A percentile compares a stretch with the other conserved stretches of the same genome.
phyloP scores from a whole-genome alignment of 1,284 basidiomycete species.

The Ceraceosorus guamensis region DNA sequence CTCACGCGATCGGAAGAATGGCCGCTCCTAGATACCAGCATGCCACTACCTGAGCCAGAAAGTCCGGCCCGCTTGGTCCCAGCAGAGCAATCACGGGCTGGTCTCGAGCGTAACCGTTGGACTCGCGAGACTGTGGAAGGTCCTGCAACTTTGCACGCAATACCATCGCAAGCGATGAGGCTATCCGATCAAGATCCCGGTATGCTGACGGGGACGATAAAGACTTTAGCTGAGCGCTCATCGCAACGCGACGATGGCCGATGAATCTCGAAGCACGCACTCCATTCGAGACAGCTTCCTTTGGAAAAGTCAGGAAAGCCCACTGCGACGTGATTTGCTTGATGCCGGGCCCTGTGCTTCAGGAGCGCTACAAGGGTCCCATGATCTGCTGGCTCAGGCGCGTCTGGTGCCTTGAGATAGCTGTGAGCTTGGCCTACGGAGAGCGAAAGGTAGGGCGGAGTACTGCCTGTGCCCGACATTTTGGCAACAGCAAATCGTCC shows the following conservation, averaged over 20 bases:
- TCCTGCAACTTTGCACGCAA: conserved; percentile 3
- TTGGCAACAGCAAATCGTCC: neutral
- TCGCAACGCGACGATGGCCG: neutral
- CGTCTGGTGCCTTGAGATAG: conserved; percentile 17
- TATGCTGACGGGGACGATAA: conserved; percentile 5
- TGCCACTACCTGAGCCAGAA: conserved; percentile 48
- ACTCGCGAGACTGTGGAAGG: neutral
- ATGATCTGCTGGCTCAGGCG: conserved; percentile 43
- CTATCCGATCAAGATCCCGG: conserved; percentile 5
- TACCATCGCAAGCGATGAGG: conserved; percentile 7
- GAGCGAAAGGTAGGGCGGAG: conserved; percentile 10
- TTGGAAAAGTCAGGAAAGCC: conserved; percentile 48
- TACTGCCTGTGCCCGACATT: neutral
- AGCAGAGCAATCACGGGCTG: conserved; percentile 45
- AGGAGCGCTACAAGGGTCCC: conserved; percentile 46
- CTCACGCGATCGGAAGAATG: conserved; percentile 50
- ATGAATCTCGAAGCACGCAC: neutral
- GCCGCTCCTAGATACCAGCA: conserved; percentile 49
- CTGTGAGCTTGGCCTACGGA: conserved; percentile 4
- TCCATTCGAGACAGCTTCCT: neutral
- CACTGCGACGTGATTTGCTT: conserved; percentile 44
- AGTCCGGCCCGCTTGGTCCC: conserved; percentile 49
- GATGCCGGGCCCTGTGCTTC: conserved; percentile 40
- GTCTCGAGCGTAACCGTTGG: conserved; percentile 6
- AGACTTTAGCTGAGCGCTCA: neutral